Evolutionary conservation across 176 grass and related monocot genomes (phyloP).

Genomic region (Lolium multiflorum): DNA sequence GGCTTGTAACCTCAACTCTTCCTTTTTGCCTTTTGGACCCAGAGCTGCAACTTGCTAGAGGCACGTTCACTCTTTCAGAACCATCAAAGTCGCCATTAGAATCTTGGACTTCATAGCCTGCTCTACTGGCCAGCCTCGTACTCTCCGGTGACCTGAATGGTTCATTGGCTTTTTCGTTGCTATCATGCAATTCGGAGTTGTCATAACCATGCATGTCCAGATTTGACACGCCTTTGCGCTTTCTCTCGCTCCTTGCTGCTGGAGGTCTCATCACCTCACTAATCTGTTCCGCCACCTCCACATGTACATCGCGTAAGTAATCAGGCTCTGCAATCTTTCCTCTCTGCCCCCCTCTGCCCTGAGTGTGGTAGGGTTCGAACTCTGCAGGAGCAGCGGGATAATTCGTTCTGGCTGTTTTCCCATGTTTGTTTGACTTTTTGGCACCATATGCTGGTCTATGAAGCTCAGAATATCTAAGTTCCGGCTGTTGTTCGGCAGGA

Average conservation of each 20-base stretch:
- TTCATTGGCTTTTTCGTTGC: constrained; percentile 43
- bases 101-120: constrained; percentile 46
- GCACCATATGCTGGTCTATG: constrained; percentile 47
- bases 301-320: constrained; percentile 60
- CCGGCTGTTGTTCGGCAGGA: constrained; percentile 29
- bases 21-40: constrained; percentile 70
- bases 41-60: constrained; percentile 55
- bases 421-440: constrained; percentile 54
- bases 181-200: constrained; percentile 49
- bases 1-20: constrained; percentile 56
- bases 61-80: constrained; percentile 47
- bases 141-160: constrained; percentile 37
- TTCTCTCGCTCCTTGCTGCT: constrained; percentile 68
- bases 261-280: constrained; percentile 58
- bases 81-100: constrained; percentile 50
- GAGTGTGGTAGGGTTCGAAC: constrained; percentile 50
- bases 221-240: constrained; percentile 58
- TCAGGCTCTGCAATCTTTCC: constrained; percentile 57
- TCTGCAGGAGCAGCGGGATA: constrained; percentile 55
- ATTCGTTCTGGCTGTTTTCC: constrained; percentile 51
- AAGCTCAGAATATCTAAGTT: constrained; percentile 13
- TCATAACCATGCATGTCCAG: constrained; percentile 50
- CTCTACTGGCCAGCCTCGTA: constrained; percentile 47
- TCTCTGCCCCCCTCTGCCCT: constrained; percentile 60
- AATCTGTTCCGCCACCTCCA: constrained; percentile 52